Evolutionary conservation across 768 basidiomycete genomes (phyloP), one percentile per base, ranked within the genome.

Genomic region (Favolaschia claudopus): DNA sequence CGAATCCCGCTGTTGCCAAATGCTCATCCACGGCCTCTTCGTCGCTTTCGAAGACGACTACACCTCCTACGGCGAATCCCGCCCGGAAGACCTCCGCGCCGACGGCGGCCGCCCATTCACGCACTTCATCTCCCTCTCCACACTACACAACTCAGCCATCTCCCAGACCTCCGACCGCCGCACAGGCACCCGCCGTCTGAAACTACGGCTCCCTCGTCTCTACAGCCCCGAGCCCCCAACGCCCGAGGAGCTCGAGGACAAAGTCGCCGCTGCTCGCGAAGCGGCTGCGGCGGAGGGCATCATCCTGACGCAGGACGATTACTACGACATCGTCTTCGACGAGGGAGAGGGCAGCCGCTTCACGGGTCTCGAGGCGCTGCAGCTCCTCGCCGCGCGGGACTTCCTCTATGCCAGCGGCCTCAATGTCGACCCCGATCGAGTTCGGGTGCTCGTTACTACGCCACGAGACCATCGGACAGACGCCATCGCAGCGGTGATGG

Each of bases 21-120:
- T 60, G 57, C 52, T 68, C 45, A 44, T 61, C 25, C 64, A 58
- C 33, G 67, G 64, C 7, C 58, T 68, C 24, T 65, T 44, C 64
- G 53, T 68, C 42, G 67, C 67, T 43, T 68, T 68, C 42, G 67
- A 68, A 49, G 64, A 65, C 54, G 67, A 68, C 53, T 58, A 32
- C 19, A 37, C 58, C 56, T 42, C 47, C 37, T 65, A 53, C 27
- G 58, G 61, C 31, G 34, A 46, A 29, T 42, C 57, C 6, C 20
- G 40, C 25, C 27, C 22, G 37, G 50, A 63, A 31, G 42, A 49
- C 44, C 54, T 54, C 7, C 39, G 33, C 49, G 63, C 63, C 9
- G 63, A 64, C 50, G 58, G 50, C 49, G 58, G 54, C 12, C 52
- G 49, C 31, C 37, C 27, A 17, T 59, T 63, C 49, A 61, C 64